A percentile compares a stretch with the other conserved stretches of the same genome.
phyloP scores from a whole-genome alignment of 129 eudicot genomes.

The Chrysanthemum seticuspe region DNA sequence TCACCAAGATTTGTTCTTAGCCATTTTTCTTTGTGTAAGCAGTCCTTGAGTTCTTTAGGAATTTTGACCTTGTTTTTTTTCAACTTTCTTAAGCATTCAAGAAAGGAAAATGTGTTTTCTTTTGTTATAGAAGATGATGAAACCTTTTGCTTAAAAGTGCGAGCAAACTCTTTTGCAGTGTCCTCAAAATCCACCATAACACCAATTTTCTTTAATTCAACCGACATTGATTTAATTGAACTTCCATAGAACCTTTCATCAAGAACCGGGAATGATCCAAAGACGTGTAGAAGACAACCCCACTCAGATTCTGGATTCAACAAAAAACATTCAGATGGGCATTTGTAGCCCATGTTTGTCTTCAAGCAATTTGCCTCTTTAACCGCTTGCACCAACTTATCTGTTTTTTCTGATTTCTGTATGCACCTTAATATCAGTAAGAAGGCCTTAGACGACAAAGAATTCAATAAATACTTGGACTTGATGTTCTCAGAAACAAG shows the following conservation, averaged over 20 bases:
- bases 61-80: slow-evolving; percentile 6
- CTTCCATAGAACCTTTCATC: slow-evolving; percentile 42
- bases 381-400: slow-evolving; percentile 29
- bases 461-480: slow-evolving; percentile 23
- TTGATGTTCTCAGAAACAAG: slow-evolving; percentile 41
- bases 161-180: slow-evolving; percentile 32
- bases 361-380: slow-evolving; percentile 36
- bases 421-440: slow-evolving; percentile 34
- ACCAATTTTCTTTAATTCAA: slow-evolving; percentile 40
- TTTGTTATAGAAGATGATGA: slow-evolving; percentile 32
- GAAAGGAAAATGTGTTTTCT: slow-evolving; percentile 27
- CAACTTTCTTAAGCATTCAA: slow-evolving; percentile 36
- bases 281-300: slow-evolving; percentile 51
- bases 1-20: slow-evolving; percentile 52
- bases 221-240: slow-evolving; percentile 9
- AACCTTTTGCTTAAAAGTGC: slow-evolving; percentile 35
- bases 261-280: slow-evolving; percentile 39
- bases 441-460: slow-evolving; percentile 31
- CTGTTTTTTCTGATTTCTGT: slow-evolving; percentile 3
- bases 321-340: slow-evolving; percentile 45
- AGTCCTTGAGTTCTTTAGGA: slow-evolving; percentile 32
- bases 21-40: slow-evolving; percentile 47
- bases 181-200: slow-evolving; percentile 43
- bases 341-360: slow-evolving; percentile 44
- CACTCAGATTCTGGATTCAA: slow-evolving; percentile 37